Conservation (phyloP, 1,284 basidiomycete species). For the Porogramme epimiltina region DNA sequence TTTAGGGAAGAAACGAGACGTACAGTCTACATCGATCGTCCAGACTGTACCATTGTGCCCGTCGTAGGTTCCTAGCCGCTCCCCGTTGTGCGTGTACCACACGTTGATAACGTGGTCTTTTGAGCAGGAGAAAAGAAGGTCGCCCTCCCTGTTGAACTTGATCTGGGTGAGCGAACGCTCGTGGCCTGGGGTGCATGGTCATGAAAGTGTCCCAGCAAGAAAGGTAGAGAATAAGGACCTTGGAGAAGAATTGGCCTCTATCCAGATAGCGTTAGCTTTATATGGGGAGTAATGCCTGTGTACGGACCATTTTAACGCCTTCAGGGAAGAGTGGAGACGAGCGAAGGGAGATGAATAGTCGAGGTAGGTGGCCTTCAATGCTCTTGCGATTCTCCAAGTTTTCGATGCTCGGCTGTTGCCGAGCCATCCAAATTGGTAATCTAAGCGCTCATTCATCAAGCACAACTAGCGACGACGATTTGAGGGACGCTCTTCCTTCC, state of each 20-base stretch:
- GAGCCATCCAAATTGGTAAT: not conserved
- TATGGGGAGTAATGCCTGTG: not conserved
- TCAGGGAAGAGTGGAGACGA: not conserved
- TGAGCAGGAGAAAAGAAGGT: slow-evolving; percentile 93
- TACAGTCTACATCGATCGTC: slow-evolving; percentile 96
- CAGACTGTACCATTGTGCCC: slow-evolving; percentile 97
- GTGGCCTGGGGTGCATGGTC: slow-evolving; percentile 63
- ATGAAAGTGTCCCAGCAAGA: not conserved
- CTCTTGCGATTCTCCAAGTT: slow-evolving; percentile 10
- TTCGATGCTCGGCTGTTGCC: slow-evolving; percentile 20
- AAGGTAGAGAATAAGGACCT: slow-evolving; percentile 23
- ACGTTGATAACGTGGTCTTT: slow-evolving; percentile 97
- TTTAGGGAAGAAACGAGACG: slow-evolving; percentile 38
- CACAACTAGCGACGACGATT: not conserved
- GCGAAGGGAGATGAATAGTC: not conserved
- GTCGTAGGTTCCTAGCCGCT: slow-evolving; percentile 94
- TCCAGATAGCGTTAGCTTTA: not conserved
- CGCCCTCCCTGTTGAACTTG: slow-evolving; percentile 95
- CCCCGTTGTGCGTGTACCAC: slow-evolving; percentile 99
- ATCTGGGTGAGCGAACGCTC: slow-evolving; percentile 98
- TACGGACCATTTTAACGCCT: slow-evolving; percentile 30
- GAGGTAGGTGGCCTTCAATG: no score
- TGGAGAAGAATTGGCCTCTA: slow-evolving; percentile 38
- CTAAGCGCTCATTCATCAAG: not conserved
- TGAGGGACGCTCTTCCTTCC: no score